phyloP scores from a whole-genome alignment of 208 protist genomes.

The Acanthamoeba healyi region DNA sequence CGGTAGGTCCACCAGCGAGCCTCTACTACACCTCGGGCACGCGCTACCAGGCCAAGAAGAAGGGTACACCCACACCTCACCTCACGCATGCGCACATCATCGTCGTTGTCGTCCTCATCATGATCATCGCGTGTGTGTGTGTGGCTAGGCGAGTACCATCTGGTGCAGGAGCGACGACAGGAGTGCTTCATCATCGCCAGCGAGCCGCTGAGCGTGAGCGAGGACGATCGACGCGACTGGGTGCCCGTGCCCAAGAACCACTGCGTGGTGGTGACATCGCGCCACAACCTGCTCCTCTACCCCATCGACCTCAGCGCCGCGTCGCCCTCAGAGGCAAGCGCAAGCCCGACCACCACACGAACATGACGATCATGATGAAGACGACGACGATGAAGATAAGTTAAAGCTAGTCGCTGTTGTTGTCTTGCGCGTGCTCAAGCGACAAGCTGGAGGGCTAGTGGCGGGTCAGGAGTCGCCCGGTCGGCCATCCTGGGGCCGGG shows the following conservation, averaged over 20 bases:
- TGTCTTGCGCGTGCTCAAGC: no score
- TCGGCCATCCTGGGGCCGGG: no score
- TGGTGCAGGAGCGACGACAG: constrained; percentile 62
- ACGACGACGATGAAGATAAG: no score
- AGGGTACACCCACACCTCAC: not conserved
- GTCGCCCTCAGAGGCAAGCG: no score
- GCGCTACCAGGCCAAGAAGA: constrained; percentile 65
- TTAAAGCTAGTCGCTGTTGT: no score
- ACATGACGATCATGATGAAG: no score
- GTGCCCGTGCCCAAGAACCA: constrained; percentile 76
- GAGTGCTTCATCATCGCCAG: constrained; percentile 69
- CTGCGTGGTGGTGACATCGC: constrained; percentile 41
- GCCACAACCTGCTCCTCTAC: constrained; percentile 74
- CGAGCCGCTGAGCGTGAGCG: constrained; percentile 69
- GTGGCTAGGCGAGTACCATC: constrained; percentile 59
- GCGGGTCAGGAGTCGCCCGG: no score
- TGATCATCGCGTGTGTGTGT: not conserved
- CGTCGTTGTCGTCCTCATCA: no score
- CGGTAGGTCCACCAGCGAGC: not conserved
- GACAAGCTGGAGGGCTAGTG: no score
- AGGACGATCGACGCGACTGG: constrained; percentile 70
- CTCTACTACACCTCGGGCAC: constrained; percentile 74
- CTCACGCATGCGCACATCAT: not conserved
- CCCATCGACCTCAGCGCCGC: constrained; percentile 38
- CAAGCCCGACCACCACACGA: no score